Conservation (phyloP, 2,329 filamentous ascomycete species). For the Nemania sp. region DNA sequence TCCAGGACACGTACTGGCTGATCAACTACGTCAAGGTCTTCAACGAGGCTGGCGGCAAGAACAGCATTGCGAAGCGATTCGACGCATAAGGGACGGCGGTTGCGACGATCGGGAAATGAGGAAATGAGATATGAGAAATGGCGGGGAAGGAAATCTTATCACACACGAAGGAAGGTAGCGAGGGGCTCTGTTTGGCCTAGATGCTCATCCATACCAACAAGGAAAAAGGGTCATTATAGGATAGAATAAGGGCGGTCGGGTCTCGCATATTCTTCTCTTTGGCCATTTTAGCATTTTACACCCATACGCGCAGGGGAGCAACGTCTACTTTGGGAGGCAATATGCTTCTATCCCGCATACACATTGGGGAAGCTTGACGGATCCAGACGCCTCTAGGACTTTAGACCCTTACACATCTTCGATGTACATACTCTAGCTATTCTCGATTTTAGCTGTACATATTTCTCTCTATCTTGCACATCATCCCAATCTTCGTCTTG, state of each 20-base stretch:
- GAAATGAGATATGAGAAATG: background rate
- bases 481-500: background rate
- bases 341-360: too few relatives aligned
- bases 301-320: slow-evolving; percentile 1
- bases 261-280: slow-evolving; percentile 3
- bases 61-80: slow-evolving; percentile 27
- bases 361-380: too few relatives aligned
- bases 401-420: slow-evolving; percentile 20
- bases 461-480: slow-evolving; percentile 14
- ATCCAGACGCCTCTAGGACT: background rate
- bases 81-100: slow-evolving; percentile 27
- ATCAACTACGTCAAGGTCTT: slow-evolving; percentile 74
- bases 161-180: slow-evolving; percentile 21
- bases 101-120: slow-evolving; percentile 7
- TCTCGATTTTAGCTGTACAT: slow-evolving; percentile 29
- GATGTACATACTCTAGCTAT: slow-evolving; percentile 27
- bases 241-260: slow-evolving; percentile 8
- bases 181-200: slow-evolving; percentile 11
- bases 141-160: slow-evolving; percentile 6
- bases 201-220: slow-evolving; percentile 20
- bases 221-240: slow-evolving; percentile 2
- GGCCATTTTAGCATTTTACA: slow-evolving; percentile 24
- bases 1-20: slow-evolving; percentile 75
- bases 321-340: slow-evolving; percentile 2
- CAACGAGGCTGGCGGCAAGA: slow-evolving; percentile 26